A percentile compares a stretch with the other conserved stretches of the same genome.
Conservation (phyloP, 2,329 filamentous ascomycete genomes). For the Cladosporium sphaerospermum region DNA sequence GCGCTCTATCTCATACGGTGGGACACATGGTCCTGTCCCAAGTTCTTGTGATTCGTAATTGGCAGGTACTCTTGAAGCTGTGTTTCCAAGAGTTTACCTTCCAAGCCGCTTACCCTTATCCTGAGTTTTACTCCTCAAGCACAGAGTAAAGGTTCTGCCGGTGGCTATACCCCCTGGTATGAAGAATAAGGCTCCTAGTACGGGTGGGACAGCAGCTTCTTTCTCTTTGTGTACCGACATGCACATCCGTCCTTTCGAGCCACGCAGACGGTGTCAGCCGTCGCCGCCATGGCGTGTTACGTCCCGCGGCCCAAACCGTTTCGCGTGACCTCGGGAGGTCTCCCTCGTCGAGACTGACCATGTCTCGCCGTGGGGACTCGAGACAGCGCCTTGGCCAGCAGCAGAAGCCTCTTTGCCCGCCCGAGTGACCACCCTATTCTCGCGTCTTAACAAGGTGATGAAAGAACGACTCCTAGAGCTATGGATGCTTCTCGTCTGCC, state of each 20-base stretch:
- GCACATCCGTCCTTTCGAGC: slow-evolving; percentile 3
- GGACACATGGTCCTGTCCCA: too few relatives aligned
- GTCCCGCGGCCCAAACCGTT: slow-evolving; percentile 2
- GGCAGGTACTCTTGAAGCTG: slow-evolving; percentile 2
- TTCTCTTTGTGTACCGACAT: background rate
- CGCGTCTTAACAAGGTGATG: background rate
- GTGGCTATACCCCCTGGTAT: background rate
- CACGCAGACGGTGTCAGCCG: background rate
- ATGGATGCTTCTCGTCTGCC: too few relatives aligned
- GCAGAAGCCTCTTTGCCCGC: slow-evolving; percentile 2
- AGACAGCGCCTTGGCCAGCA: background rate
- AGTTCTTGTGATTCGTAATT: background rate
- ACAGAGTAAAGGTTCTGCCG: background rate
- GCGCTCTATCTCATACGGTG: too few relatives aligned
- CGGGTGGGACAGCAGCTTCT: background rate
- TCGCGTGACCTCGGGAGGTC: background rate
- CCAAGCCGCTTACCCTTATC: background rate
- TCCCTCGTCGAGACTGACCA: background rate
- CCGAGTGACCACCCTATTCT: background rate
- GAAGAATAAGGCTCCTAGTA: slow-evolving; percentile 2
- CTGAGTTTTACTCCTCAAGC: background rate
- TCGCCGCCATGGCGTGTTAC: slow-evolving; percentile 2
- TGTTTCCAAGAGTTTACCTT: slow-evolving; percentile 3
- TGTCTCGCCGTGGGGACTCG: background rate
- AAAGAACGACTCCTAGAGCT: too few relatives aligned